Evolutionary conservation across 2,329 filamentous ascomycete genomes (phyloP), one percentile per base, ranked within the genome.

Genomic region (Lachnellula subtilissima): DNA sequence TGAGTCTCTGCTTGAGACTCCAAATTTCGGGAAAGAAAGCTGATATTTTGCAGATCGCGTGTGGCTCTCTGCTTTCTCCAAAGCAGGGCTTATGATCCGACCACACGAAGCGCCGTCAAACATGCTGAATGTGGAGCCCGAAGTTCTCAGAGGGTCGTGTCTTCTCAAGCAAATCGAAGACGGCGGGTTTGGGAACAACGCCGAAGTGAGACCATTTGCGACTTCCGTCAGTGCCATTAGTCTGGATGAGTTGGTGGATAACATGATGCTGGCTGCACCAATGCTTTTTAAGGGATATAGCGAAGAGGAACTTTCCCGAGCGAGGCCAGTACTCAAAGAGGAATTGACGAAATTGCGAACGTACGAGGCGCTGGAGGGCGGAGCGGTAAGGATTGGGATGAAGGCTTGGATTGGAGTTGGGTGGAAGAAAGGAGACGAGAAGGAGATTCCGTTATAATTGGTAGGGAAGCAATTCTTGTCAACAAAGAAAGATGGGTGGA

Each of bases 321-420:
- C 25, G 25, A 52, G 50, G 25, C 15, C 14, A 4, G 19, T 54
- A 5, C 50, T 60, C 17, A 50, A 17, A 17, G 55, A 52, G 28
- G 55, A 58, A 43, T 19, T 60, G 42, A 32, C 48, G 49, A 56
- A 58, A 15, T 47, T 59, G 39, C 54, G 52, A 25, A 54, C 57
- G 5, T 59, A 52, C 32, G 54, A 59, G 48, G 37, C 46, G 17
- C 25, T 54, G 8, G 54, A 54, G 42, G 52, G 52, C 4, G 52
- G 54, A 17, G 39, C 39, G 2, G 54, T 57, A 39, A 59, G 54
- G 35, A 52, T 57, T 48, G 54, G 49, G 17, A 57, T 59, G 57
- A 57, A 57, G 28, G 54, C 57, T 47, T 59, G 57, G 54, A 49
- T 57, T 39, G 57, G 54, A 5, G 37, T 49, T 36, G 57, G 54